Percentiles rank a stretch among this genome's conserved stretches.
Evolutionary conservation across 345 rosid genomes (phyloP).

Genomic region (Cochlearia excelsa): DNA sequence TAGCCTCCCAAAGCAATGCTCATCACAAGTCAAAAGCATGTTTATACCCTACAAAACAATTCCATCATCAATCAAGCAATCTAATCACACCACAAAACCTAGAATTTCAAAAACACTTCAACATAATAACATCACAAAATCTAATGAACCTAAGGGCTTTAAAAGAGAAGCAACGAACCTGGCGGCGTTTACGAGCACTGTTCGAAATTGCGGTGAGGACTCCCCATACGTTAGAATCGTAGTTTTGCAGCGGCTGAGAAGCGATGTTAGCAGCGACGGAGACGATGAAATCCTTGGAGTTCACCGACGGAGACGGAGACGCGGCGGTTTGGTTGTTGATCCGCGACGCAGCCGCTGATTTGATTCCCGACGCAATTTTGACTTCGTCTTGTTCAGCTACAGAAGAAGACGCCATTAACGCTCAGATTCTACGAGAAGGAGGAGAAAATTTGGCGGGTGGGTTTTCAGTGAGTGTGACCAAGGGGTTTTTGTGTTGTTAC

Average conservation of each 20-base stretch:
- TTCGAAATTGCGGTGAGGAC: slow-evolving; percentile 85
- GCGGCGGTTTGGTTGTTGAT: slow-evolving; percentile 33
- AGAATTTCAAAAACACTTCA: neutral
- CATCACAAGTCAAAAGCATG: slow-evolving; percentile 64
- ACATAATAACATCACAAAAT: neutral
- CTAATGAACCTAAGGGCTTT: slow-evolving; percentile 19
- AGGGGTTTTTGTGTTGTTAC: slow-evolving; percentile 3
- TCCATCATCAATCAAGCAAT: slow-evolving; percentile 18
- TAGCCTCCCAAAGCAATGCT: slow-evolving; percentile 69
- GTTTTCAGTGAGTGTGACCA: neutral
- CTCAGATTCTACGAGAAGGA: neutral
- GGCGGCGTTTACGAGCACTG: slow-evolving; percentile 73
- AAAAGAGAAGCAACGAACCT: slow-evolving; percentile 40
- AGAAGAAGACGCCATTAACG: slow-evolving; percentile 24
- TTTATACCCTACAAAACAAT: slow-evolving; percentile 57
- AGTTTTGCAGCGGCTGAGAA: slow-evolving; percentile 63
- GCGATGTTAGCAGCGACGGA: slow-evolving; percentile 62
- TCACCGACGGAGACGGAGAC: slow-evolving; percentile 39
- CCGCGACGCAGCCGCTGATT: slow-evolving; percentile 18
- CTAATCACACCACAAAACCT: neutral
- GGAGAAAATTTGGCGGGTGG: slow-evolving; percentile 48
- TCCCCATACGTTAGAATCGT: slow-evolving; percentile 76
- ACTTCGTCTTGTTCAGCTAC: slow-evolving; percentile 37
- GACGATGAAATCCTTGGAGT: slow-evolving; percentile 48
- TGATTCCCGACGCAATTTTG: slow-evolving; percentile 23